Evolutionary conservation across 805 yeast genomes (phyloP), one percentile per base, ranked within the genome.

Genomic region (Limtongia smithiae): DNA sequence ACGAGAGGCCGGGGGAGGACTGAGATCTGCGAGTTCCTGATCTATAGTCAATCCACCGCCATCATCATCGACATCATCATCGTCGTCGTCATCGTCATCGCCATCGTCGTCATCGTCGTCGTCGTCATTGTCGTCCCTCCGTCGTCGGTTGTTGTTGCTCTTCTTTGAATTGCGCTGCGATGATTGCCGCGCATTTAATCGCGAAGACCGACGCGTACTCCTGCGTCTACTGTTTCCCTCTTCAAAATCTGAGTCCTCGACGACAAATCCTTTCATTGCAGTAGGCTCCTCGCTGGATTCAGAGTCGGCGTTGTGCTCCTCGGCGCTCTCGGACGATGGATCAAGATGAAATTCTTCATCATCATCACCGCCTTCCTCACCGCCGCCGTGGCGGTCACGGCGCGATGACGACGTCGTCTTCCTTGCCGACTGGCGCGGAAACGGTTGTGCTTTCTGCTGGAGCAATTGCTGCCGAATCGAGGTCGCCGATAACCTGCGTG

Each of bases 11-110:
- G 86, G 81, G 12, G 82, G 80, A 2, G 82, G 72, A 60, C 79
- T 76, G 38, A 84, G 64, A 24, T 82, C 88, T 45, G 76, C 78
- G 14, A 85, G 70, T 63, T 85, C 95, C 55, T 82, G 80, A 43
- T 77, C 77, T 30, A 85, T 49, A 0, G 79, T 68, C n/a, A 71
- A 53, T 22, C 37, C 50, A 3, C 38, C 40, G 7, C 52, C 59
- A 5, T 40, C 58, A 12, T 54, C 48, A 4, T 43, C 53, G 14
- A 61, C 67, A 28, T 63, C 65, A 4, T 58, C 65, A 27, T 62
- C 50, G 43, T 61, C 64, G 20, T 57, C 22, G 37, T 41, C 35
- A 38, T 42, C 51, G 15, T 36, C 36, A 15, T 18, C 33, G 41
- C 9, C 45, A 20, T 40, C 37, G 27, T 46, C 44, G 20, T n/a